Evolutionary conservation across 495 filamentous ascomycete genomes (phyloP), one percentile per base, ranked within the genome.

Genomic region (Apiosordaria backusii): DNA sequence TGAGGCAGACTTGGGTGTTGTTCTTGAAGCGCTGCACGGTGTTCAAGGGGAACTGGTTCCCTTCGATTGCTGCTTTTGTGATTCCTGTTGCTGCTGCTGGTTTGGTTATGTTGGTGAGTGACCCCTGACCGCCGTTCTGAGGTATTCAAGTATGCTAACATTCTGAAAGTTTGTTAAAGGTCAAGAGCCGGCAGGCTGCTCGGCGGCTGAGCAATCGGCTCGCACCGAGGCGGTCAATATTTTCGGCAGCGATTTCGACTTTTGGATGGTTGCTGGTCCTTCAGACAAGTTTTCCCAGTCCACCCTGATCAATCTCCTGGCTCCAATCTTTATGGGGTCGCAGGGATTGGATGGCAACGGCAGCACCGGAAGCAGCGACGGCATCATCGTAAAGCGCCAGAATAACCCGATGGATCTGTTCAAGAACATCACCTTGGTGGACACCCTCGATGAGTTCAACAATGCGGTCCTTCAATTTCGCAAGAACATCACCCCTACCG

Each of bases 21-120:
- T 92, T 95, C 73, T 78, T 82, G 50, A 97, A 97, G 76, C 82
- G 92, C 19, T 81, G 85, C 62, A 91, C 88, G 3, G 90, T 96
- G 55, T 80, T 94, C 59, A 88, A 88, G 64, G 82, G 87, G 53
- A 93, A 93, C 71, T 89, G 85, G 77, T 81, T 93, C 60, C 91
- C 91, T 5, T 91, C 89, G 50, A 74, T 84, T 4, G 87, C 86
- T 9, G 91, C 90, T 2, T 81, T 92, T 40, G 62, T 92, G 1
- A 86, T 94, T 25, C 92, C 92, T 3, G 81, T 95, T 57, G 80
- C 90, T 67, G 90, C 91, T 0, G 86, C 90, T 18, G 91, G 89
- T 4, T 72, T 96, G 15, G 88, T 91, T 1, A 90, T 88, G 27
- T 75, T 92, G n/a, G n/a, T n/a, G n/a, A n/a, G n/a, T n/a, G n/a